Percentiles rank a stretch among this genome's conserved stretches.
Evolutionary conservation across 2,329 filamentous ascomycete species (phyloP).

Genomic region (Neofusicoccum umdonicola): DNA sequence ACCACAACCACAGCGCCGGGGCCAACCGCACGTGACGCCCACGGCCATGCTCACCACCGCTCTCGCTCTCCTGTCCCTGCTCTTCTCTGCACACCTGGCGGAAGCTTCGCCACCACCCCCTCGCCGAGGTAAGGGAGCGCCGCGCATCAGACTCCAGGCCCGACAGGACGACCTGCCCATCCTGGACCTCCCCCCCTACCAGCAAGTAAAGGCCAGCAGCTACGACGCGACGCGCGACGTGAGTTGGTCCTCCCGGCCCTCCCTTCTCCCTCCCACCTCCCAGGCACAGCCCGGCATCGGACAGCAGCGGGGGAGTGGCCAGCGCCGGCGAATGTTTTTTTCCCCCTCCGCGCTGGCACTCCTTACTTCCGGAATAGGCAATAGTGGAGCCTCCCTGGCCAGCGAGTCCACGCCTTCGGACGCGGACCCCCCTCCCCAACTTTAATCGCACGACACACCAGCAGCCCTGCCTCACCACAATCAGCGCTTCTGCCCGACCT

Average conservation of each 20-base stretch:
- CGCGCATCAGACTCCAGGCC: neutral
- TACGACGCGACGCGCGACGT: constrained; percentile 24
- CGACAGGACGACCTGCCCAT: constrained; percentile 24
- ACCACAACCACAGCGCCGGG: neutral
- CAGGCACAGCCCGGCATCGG: too few relatives aligned
- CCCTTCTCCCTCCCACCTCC: too few relatives aligned
- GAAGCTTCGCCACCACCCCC: neutral
- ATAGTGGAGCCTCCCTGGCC: neutral
- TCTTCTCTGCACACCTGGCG: neutral
- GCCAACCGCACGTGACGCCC: neutral
- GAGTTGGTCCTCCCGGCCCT: neutral
- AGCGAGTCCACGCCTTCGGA: neutral
- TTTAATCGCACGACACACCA: neutral
- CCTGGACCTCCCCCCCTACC: constrained; percentile 32
- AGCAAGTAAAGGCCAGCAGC: constrained; percentile 28
- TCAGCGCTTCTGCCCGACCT: too few relatives aligned
- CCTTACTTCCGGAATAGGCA: neutral
- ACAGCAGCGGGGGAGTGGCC: too few relatives aligned
- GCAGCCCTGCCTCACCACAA: neutral
- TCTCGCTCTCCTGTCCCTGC: neutral
- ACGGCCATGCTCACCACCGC: neutral
- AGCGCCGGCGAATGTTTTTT: too few relatives aligned
- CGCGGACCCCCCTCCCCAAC: neutral
- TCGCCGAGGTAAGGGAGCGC: neutral
- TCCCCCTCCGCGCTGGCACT: neutral